Conservation (phyloP, 1,284 basidiomycete species). For the Macrocystidia cucumis region DNA sequence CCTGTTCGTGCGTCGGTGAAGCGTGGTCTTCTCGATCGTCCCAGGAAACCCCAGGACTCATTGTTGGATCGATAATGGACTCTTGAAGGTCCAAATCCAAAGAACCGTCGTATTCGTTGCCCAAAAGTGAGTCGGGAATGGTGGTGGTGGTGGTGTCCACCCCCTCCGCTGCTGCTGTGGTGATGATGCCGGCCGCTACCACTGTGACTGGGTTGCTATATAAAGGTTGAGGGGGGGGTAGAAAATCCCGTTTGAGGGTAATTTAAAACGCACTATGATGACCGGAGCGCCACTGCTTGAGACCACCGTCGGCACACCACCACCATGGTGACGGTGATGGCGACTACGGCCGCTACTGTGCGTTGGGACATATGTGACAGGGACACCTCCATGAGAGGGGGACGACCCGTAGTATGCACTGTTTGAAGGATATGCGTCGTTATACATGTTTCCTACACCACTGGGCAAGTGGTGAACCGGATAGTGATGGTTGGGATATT, state of each 20-base stretch:
- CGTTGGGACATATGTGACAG: conserved; percentile 17
- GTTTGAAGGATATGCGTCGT: conserved; percentile 11
- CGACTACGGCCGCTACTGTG: conserved; percentile 16
- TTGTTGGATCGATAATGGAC: conserved; percentile 25
- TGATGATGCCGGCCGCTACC: conserved; percentile 15
- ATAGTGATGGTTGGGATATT: no score
- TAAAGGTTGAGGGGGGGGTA: conserved; percentile 1
- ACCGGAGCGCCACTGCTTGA: conserved; percentile 13
- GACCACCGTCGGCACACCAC: no score
- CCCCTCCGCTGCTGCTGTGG: conserved; percentile 11
- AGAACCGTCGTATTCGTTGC: conserved; percentile 46
- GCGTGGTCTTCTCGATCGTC: conserved; percentile 32
- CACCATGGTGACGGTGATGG: conserved; percentile 14
- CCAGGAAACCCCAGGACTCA: conserved; percentile 38
- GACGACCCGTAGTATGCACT: conserved; percentile 17
- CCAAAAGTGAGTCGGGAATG: conserved; percentile 33
- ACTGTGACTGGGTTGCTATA: conserved; percentile 20
- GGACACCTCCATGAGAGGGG: conserved; percentile 11
- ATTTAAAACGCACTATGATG: conserved; percentile 19
- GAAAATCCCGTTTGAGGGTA: conserved; percentile 1
- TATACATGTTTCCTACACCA: no score
- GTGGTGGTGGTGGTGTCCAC: conserved; percentile 16
- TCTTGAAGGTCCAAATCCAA: conserved; percentile 37
- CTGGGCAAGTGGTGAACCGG: no score
- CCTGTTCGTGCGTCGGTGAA: conserved; percentile 44